A percentile compares a stretch with the other conserved stretches of the same genome.
Evolutionary conservation across 108 stramenopile genomes (phyloP).

Genomic region (Nitzschia sp.): DNA sequence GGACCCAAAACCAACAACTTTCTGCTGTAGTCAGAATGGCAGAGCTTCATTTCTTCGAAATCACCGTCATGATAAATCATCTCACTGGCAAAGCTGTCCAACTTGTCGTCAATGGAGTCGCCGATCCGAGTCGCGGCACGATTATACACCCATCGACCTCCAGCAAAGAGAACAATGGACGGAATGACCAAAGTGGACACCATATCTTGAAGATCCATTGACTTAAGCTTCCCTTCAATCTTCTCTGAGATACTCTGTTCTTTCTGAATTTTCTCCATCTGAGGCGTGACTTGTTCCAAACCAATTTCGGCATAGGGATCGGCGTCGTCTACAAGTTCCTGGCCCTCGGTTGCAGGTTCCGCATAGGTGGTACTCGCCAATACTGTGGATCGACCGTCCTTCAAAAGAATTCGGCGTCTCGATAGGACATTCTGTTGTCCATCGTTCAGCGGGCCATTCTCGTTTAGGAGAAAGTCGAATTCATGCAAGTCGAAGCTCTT

Average conservation of each 20-base stretch:
- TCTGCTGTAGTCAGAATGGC: slow-evolving; percentile 62
- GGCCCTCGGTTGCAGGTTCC: slow-evolving; percentile 12
- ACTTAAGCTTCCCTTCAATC: slow-evolving; percentile 27
- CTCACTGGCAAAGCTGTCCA: slow-evolving; percentile 68
- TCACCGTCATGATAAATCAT: slow-evolving; percentile 85
- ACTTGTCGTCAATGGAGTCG: slow-evolving; percentile 39
- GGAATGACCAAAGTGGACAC: slow-evolving; percentile 47
- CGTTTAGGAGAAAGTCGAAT: slow-evolving; percentile 27
- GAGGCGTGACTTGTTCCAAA: slow-evolving; percentile 4
- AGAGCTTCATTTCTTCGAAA: slow-evolving; percentile 77
- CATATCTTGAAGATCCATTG: slow-evolving; percentile 47
- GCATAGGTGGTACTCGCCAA: slow-evolving; percentile 32
- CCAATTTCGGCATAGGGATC: slow-evolving; percentile 36
- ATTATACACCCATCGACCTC: slow-evolving; percentile 41
- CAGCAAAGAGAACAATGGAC: slow-evolving; percentile 38
- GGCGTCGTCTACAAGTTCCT: slow-evolving; percentile 2
- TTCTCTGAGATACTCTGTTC: slow-evolving; percentile 19
- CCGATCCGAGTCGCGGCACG: slow-evolving; percentile 36
- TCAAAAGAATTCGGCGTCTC: slow-evolving; percentile 22
- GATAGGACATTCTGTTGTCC: slow-evolving; percentile 13
- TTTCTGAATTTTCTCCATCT: slow-evolving; percentile 3
- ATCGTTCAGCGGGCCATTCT: not conserved
- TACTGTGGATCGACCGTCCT: slow-evolving; percentile 17
- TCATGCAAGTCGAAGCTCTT: slow-evolving; percentile 20
- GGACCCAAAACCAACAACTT: slow-evolving; percentile 67